These are phyloP conservation scores for Saccharomyces kudriavzevii DNA, from an alignment of 805 yeast species.

Conservation along the genomic window DNA sequence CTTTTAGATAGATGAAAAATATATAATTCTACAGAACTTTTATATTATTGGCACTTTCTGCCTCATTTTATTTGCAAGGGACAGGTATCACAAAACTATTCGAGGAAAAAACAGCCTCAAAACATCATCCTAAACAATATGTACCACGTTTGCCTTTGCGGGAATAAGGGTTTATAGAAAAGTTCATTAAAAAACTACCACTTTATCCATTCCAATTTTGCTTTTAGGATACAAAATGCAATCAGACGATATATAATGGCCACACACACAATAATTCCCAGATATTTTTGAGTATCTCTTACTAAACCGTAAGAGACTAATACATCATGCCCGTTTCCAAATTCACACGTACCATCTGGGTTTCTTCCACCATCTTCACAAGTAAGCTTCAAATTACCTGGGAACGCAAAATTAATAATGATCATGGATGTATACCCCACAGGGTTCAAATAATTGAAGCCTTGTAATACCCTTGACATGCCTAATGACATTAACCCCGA, in stretches of 20 bases:
- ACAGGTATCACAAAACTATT: background rate
- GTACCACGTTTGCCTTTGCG: background rate
- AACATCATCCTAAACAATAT: no score
- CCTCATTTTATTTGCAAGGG: background rate
- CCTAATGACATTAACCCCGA: slow-evolving; percentile 75
- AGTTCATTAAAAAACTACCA: slow-evolving; percentile 8
- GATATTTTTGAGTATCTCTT: slow-evolving; percentile 31
- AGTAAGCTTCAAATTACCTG: slow-evolving; percentile 38
- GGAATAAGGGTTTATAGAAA: background rate
- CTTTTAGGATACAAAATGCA: slow-evolving; percentile 20
- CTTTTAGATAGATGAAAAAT: background rate
- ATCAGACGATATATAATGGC: slow-evolving; percentile 22
- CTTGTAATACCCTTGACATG: slow-evolving; percentile 63
- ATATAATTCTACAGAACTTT: background rate
- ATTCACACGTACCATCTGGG: slow-evolving; percentile 36
- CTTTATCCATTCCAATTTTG: slow-evolving; percentile 25
- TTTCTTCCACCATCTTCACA: slow-evolving; percentile 39
- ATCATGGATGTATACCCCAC: slow-evolving; percentile 61
- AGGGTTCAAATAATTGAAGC: slow-evolving; percentile 71
- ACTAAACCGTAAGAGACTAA: slow-evolving; percentile 42
- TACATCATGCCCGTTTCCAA: slow-evolving; percentile 49
- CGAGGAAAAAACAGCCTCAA: background rate
- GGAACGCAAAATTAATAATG: slow-evolving; percentile 53
- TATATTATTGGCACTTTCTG: background rate
- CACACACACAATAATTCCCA: slow-evolving; percentile 29